A percentile compares a stretch with the other conserved stretches of the same genome.
These are phyloP conservation scores for Acacia acuminata DNA, from an alignment of 306 rosid species.

Conservation along the genomic window DNA sequence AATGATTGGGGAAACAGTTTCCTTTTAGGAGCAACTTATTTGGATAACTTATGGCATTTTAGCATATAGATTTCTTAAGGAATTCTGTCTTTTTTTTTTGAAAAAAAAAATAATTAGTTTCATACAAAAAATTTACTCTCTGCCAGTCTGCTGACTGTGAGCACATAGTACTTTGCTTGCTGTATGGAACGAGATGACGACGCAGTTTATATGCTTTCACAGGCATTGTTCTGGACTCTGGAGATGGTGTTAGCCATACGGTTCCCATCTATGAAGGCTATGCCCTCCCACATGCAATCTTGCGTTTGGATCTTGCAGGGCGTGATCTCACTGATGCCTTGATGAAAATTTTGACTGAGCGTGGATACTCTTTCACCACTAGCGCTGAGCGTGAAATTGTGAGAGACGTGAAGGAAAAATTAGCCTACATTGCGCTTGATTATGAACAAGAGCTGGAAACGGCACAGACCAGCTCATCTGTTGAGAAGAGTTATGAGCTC, in stretches of 20 bases:
- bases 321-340: conserved; percentile 96
- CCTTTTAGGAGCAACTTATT: not conserved
- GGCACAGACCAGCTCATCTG: conserved; percentile 80
- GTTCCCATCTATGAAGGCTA: conserved; percentile 98
- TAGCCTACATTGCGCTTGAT: conserved; percentile 92
- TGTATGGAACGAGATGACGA: not conserved
- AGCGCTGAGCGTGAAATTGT: conserved; percentile 97
- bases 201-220: conserved; percentile 20
- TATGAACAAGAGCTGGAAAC: conserved; percentile 93
- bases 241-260: conserved; percentile 99
- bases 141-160: not conserved
- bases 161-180: not conserved
- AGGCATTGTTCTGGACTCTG: conserved; percentile 96
- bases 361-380: conserved; percentile 97
- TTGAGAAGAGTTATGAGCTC: conserved; percentile 93
- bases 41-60: not conserved
- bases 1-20: not conserved
- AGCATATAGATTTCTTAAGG: not conserved
- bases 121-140: not conserved
- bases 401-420: conserved; percentile 90
- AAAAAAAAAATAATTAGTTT: not conserved
- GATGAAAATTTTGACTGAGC: conserved; percentile 97
- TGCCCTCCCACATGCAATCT: conserved; percentile 97
- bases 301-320: conserved; percentile 96
- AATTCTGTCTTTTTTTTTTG: not conserved